phyloP scores from a whole-genome alignment of 805 yeast genomes.

The Maudiozyma bulderi region DNA sequence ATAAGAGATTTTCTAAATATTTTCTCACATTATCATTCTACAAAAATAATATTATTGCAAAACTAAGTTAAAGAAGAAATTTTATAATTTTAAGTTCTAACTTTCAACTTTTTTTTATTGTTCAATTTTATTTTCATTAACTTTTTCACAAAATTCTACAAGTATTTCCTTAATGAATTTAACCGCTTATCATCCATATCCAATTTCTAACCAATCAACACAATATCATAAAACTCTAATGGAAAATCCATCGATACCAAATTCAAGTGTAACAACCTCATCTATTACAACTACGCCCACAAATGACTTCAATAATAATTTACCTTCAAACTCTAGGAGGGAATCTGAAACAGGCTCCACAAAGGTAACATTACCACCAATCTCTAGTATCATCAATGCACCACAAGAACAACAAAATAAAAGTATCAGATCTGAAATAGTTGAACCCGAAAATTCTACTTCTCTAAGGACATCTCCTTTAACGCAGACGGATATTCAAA shows the following conservation, averaged over 20 bases:
- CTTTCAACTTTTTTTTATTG: no score
- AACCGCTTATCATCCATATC: neutral
- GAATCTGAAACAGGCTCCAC: neutral
- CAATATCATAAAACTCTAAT: neutral
- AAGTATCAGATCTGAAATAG: no score
- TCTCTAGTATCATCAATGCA: neutral
- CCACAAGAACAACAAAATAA: no score
- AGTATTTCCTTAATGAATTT: neutral
- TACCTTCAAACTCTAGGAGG: neutral
- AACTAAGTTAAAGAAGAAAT: no score
- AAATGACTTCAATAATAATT: neutral
- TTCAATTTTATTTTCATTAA: no score
- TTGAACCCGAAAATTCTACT: neutral
- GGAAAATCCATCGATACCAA: neutral
- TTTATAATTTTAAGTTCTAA: no score
- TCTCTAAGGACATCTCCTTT: neutral
- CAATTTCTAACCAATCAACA: neutral
- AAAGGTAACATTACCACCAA: slow-evolving; percentile 3
- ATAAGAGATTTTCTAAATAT: neutral
- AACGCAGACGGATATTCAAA: neutral
- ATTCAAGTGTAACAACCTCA: no score
- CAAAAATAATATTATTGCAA: neutral
- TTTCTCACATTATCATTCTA: neutral
- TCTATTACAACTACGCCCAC: no score
- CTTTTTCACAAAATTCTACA: neutral